A percentile compares a stretch with the other conserved stretches of the same genome.
Conservation (phyloP, 768 basidiomycete species). For the Panus rudis region DNA sequence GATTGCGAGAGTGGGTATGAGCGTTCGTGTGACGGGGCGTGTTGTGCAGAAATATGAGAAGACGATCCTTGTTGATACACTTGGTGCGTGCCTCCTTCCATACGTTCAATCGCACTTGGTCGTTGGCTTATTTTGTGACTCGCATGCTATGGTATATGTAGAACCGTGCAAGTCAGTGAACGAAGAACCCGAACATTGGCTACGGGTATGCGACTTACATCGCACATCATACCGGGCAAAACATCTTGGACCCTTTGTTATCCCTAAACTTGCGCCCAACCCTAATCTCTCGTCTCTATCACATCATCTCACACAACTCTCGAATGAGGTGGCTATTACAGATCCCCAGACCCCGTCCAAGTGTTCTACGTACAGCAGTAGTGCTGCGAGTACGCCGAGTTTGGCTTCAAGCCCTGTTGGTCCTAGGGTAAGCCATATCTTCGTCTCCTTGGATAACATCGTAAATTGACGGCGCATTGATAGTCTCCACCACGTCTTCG, state of each 20-base stretch:
- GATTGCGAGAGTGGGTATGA: constrained; percentile 31
- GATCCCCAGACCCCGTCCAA: constrained; percentile 6
- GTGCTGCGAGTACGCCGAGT: constrained; percentile 12
- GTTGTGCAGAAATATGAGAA: constrained; percentile 34
- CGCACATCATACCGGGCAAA: constrained; percentile 40
- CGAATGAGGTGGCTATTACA: background rate
- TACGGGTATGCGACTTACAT: constrained; percentile 45
- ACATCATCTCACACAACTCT: background rate
- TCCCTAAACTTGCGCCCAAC: constrained; percentile 19
- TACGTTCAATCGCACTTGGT: no score
- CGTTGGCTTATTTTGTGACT: background rate
- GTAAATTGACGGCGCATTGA: no score
- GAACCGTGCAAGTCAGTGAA: constrained; percentile 42
- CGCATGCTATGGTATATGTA: constrained; percentile 16
- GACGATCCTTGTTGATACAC: constrained; percentile 39
- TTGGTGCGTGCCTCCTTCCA: constrained; percentile 34
- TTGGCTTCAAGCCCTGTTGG: constrained; percentile 2
- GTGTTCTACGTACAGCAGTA: constrained; percentile 8
- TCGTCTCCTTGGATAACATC: no score
- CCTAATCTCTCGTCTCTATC: constrained; percentile 9
- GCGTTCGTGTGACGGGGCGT: constrained; percentile 41
- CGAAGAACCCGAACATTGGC: constrained; percentile 57
- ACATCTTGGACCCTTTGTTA: constrained; percentile 38
- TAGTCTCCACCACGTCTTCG: constrained; percentile 45
- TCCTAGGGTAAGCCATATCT: background rate